Percentiles rank a stretch among this genome's conserved stretches.
Evolutionary conservation across 2,329 filamentous ascomycete species (phyloP).

Genomic region (Plectosphaerella plurivora): DNA sequence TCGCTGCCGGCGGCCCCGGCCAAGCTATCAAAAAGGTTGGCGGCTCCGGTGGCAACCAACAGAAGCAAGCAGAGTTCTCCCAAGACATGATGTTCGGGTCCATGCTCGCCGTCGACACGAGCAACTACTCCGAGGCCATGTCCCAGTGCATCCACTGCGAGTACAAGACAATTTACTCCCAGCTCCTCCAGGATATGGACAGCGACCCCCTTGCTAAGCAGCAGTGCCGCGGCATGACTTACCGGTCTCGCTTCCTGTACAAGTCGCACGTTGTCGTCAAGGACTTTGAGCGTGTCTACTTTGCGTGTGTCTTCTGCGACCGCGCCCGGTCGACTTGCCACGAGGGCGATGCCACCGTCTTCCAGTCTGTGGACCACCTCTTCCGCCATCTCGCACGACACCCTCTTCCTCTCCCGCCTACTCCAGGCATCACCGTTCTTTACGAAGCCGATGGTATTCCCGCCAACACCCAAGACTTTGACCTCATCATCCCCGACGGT

Average conservation of each 20-base stretch:
- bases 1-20: slow-evolving; percentile 27
- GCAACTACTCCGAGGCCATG: slow-evolving; percentile 10
- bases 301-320: slow-evolving; percentile 34
- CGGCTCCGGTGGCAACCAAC: slow-evolving; percentile 16
- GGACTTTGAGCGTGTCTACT: slow-evolving; percentile 28
- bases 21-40: slow-evolving; percentile 33
- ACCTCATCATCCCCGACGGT: slow-evolving; percentile 28
- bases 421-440: slow-evolving; percentile 29
- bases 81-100: slow-evolving; percentile 11
- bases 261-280: slow-evolving; percentile 33
- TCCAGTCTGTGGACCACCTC: slow-evolving; percentile 29
- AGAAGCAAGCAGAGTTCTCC: slow-evolving; percentile 6
- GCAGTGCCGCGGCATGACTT: slow-evolving; percentile 27
- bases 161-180: slow-evolving; percentile 18
- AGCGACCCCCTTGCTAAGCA: slow-evolving; percentile 23
- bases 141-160: slow-evolving; percentile 16
- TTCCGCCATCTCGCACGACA: slow-evolving; percentile 33
- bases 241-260: slow-evolving; percentile 35
- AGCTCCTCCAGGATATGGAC: slow-evolving; percentile 23
- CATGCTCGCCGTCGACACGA: slow-evolving; percentile 1
- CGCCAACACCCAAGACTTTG: slow-evolving; percentile 23
- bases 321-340: slow-evolving; percentile 24
- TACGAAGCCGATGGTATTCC: slow-evolving; percentile 28
- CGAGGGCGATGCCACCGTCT: slow-evolving; percentile 37
- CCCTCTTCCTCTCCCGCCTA: slow-evolving; percentile 30